Evolutionary conservation across 2,329 filamentous ascomycete genomes (phyloP), one percentile per base, ranked within the genome.

Genomic region (Aspergillus intermedius): DNA sequence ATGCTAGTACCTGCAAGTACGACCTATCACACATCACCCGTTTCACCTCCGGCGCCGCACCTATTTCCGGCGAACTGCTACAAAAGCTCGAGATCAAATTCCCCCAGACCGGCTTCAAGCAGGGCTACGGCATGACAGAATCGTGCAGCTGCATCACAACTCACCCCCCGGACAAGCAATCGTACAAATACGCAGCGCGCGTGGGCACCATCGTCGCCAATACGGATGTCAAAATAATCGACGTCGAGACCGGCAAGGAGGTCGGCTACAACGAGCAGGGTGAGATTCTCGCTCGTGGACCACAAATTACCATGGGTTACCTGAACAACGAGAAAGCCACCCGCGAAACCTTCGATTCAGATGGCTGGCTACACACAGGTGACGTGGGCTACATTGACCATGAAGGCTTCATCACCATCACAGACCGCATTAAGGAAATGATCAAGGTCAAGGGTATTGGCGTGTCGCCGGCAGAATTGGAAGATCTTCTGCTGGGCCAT

Each of bases 261-360:
- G 74, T 73, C 1, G 76, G 69, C 0, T 59, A 78, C 3, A 74
- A 74, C 39, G 72, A 83, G 57, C 69, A 75, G 0, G 79, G 79
- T 9, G 79, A 82, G 59, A 70, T 82, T 1, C 87, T 88, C 75
- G 75, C 93, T 46, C 83, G 83, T 49, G 89, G 89, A 0, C 88
- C 88, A 0, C 93, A 93, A 52, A 35, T 63, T 5, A 56, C 60
- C 2, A 76, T 80, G 57, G 89, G 87, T 1, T 95, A 91, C 62
- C 77, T 85, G 57, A 88, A 89, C 60, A 86, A 87, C 49, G 78
- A 82, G 0, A 79, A 85, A 53, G 81, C 84, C 2, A 89, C 88
- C 2, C 74, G 73, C 2, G 83, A 88, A 42, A 83, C 86, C 0
- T 82, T 93, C 52, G 87, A 86, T 2, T 57, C 73, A 0, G 73